Evolutionary conservation across 495 filamentous ascomycete genomes (phyloP).

Genomic region (Annulohypoxylon stygium): DNA sequence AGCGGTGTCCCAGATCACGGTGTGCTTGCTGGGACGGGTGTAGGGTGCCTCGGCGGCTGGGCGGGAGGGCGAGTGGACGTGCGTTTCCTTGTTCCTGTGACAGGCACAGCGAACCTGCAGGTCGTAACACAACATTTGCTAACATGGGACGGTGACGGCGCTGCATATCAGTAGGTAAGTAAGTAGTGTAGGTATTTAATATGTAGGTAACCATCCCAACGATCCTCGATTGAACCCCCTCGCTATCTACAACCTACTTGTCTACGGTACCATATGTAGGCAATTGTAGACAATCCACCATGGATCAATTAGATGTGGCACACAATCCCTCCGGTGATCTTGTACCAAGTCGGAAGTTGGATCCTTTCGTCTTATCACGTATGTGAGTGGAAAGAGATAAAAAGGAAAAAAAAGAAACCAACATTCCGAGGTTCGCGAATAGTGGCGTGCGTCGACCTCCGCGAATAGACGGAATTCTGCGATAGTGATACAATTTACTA

Average conservation of each 20-base stretch:
- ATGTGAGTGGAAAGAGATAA: background rate
- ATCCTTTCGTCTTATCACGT: constrained; percentile 26
- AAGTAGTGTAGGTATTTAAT: constrained; percentile 5
- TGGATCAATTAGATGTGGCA: constrained; percentile 22
- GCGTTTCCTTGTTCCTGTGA: constrained; percentile 40
- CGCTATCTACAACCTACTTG: background rate
- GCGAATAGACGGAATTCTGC: background rate
- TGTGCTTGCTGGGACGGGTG: constrained; percentile 4
- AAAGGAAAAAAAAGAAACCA: background rate
- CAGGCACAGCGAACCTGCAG: constrained; percentile 43
- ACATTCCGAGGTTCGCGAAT: background rate
- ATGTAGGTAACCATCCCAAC: constrained; percentile 4
- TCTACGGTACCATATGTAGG: background rate
- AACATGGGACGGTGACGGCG: constrained; percentile 30
- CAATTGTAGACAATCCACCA: background rate
- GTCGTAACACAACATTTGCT: constrained; percentile 36
- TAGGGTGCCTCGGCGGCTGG: constrained; percentile 15
- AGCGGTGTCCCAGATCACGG: constrained; percentile 34
- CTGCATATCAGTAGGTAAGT: constrained; percentile 24
- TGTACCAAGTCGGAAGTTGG: constrained; percentile 35
- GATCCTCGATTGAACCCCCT: background rate
- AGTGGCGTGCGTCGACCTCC: constrained; percentile 8
- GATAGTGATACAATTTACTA: background rate
- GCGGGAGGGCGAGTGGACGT: constrained; percentile 35
- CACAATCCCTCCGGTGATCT: constrained; percentile 36